Evolutionary conservation across 441 rosid genomes (phyloP).

Genomic region (Jatropha multifida): DNA sequence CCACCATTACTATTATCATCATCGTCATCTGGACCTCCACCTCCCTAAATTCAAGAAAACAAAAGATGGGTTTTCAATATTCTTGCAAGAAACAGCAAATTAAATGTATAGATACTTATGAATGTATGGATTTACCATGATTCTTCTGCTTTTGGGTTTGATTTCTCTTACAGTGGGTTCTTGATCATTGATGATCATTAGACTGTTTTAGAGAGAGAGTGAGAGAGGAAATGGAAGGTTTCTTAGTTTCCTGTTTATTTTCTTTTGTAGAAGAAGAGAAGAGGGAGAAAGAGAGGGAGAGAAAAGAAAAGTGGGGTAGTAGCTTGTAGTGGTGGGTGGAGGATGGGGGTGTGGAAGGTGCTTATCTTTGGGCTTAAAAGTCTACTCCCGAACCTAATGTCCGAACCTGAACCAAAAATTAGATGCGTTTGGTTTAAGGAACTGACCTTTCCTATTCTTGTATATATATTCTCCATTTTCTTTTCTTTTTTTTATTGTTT

Average conservation of each 20-base stretch:
- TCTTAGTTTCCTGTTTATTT: background rate
- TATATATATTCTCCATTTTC: background rate
- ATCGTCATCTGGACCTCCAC: conserved; percentile 72
- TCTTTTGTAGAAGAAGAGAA: background rate
- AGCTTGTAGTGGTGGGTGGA: conserved; percentile 44
- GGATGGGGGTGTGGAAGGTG: conserved; percentile 31
- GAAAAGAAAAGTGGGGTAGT: conserved; percentile 18
- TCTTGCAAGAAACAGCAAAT: background rate
- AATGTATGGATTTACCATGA: conserved; percentile 38
- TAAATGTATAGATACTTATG: background rate
- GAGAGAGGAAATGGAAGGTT: background rate
- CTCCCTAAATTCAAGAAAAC: conserved; percentile 36
- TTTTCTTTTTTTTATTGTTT: background rate
- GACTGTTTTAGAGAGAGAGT: conserved; percentile 1
- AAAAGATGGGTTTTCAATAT: background rate
- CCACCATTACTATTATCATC: conserved; percentile 35
- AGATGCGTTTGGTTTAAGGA: conserved; percentile 37
- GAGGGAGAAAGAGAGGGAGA: conserved; percentile 13
- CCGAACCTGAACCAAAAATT: conserved; percentile 36
- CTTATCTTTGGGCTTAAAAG: conserved; percentile 48
- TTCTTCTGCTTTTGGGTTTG: conserved; percentile 55
- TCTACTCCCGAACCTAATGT: conserved; percentile 44
- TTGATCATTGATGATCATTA: conserved; percentile 37
- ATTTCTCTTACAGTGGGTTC: conserved; percentile 37
- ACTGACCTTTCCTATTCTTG: conserved; percentile 13